A percentile compares a stretch with the other conserved stretches of the same genome.
Evolutionary conservation across 768 basidiomycete genomes (phyloP).

Genomic region (Termitomyces heimii): DNA sequence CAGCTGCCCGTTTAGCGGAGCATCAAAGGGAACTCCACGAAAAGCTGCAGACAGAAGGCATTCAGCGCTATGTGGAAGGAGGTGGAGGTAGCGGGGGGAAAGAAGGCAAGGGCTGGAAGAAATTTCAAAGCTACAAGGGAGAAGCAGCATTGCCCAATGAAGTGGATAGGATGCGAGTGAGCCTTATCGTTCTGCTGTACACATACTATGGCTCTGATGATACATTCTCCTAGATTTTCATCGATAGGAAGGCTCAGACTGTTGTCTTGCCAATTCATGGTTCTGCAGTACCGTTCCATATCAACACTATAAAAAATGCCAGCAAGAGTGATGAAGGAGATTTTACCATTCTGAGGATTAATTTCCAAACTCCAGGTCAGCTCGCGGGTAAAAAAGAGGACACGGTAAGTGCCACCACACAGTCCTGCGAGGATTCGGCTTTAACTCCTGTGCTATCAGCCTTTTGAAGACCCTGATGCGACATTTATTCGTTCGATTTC

Average conservation of each 20-base stretch:
- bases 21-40: conserved; percentile 85
- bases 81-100: conserved; percentile 70
- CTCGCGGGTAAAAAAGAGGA: conserved; percentile 98
- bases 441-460: conserved; percentile 35
- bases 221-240: conserved; percentile 58
- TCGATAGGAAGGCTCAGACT: conserved; percentile 87
- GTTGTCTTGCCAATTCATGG: conserved; percentile 92
- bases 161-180: conserved; percentile 72
- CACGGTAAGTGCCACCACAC: conserved; percentile 47
- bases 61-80: conserved; percentile 80
- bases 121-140: conserved; percentile 95
- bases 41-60: conserved; percentile 69
- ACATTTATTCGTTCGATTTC: conserved; percentile 95
- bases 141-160: conserved; percentile 87
- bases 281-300: conserved; percentile 95
- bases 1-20: conserved; percentile 71
- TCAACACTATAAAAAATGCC: conserved; percentile 96
- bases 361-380: conserved; percentile 98
- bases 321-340: conserved; percentile 98
- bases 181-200: conserved; percentile 17
- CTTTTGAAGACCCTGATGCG: conserved; percentile 94
- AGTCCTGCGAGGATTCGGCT: background rate
- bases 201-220: background rate
- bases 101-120: conserved; percentile 91
- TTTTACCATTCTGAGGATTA: conserved; percentile 90